Evolutionary conservation across 2,329 filamentous ascomycete genomes (phyloP).

Genomic region (Aspergillus sp.): DNA sequence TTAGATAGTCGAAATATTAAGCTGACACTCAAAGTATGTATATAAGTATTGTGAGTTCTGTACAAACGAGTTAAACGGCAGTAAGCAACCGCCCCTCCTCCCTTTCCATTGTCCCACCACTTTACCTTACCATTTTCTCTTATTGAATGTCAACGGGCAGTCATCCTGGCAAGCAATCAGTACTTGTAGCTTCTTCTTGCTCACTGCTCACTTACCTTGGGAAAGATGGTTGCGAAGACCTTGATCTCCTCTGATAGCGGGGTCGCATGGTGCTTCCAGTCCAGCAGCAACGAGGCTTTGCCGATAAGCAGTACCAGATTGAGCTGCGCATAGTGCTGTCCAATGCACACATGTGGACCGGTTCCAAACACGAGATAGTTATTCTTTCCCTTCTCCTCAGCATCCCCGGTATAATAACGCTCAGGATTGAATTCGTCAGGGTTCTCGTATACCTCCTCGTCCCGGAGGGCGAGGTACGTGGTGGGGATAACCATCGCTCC

Average conservation of each 20-base stretch:
- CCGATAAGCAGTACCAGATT: conserved; percentile 57
- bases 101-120: too few species aligned
- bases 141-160: conserved; percentile 39
- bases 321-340: conserved; percentile 53
- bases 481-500: conserved; percentile 46
- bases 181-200: neutral
- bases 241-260: conserved; percentile 52
- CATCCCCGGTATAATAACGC: conserved; percentile 56
- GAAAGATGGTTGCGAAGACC: conserved; percentile 54
- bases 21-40: too few species aligned
- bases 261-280: conserved; percentile 56
- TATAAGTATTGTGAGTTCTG: too few species aligned
- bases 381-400: conserved; percentile 50
- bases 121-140: neutral
- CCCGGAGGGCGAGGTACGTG: conserved; percentile 55
- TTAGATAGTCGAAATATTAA: too few species aligned
- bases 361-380: conserved; percentile 59
- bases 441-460: conserved; percentile 51
- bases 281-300: conserved; percentile 53
- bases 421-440: conserved; percentile 55
- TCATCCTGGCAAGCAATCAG: conserved; percentile 33
- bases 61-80: too few species aligned
- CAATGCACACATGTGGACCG: conserved; percentile 55
- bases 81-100: too few species aligned
- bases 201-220: conserved; percentile 44